Conservation (phyloP, 164 flowering plant genomes). For the Magnolia kwangsiensis region DNA sequence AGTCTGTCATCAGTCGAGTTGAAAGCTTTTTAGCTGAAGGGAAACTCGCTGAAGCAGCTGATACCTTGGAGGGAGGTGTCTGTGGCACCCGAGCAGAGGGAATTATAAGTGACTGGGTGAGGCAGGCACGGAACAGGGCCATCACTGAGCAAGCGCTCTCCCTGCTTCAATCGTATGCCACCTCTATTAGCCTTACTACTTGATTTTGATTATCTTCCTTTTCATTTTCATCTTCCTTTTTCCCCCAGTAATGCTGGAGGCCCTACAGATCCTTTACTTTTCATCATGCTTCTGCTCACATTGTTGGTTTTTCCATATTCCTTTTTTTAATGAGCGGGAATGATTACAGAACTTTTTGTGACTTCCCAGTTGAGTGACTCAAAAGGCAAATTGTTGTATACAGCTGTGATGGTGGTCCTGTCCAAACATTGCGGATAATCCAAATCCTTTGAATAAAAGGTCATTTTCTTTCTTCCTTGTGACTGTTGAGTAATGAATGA, state of each 20-base stretch:
- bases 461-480: background rate
- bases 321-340: background rate
- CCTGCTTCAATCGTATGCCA: constrained; percentile 77
- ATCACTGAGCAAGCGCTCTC: constrained; percentile 85
- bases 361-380: background rate
- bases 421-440: background rate
- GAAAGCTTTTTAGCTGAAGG: constrained; percentile 76
- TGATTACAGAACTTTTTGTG: background rate
- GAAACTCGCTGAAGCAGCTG: constrained; percentile 84
- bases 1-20: constrained; percentile 67
- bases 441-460: background rate
- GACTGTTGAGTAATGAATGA: background rate
- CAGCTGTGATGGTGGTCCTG: background rate
- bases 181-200: constrained; percentile 53
- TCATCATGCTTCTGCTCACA: background rate
- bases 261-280: background rate
- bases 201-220: background rate
- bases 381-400: background rate
- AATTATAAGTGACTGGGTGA: constrained; percentile 67
- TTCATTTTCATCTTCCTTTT: background rate
- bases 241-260: background rate
- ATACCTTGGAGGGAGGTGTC: constrained; percentile 76
- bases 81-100: constrained; percentile 73
- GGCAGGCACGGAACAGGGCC: constrained; percentile 70
- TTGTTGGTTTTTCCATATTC: background rate